Percentiles rank a stretch among this genome's conserved stretches.
These are phyloP conservation scores for Stagonosporopsis chrysanthemi DNA, from an alignment of 2,329 filamentous ascomycete genomes.

Conservation along the genomic window DNA sequence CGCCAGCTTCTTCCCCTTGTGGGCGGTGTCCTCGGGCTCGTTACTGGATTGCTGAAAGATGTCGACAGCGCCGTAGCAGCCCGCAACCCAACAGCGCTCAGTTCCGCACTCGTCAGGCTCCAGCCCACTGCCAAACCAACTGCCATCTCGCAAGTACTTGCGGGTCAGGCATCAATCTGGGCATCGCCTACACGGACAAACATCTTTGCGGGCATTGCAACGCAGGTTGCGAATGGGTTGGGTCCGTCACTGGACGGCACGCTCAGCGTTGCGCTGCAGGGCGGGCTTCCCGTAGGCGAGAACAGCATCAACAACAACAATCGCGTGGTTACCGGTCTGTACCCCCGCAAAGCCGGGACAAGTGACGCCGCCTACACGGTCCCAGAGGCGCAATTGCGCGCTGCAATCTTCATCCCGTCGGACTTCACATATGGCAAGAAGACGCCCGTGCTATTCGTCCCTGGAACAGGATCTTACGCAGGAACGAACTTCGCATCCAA, in stretches of 20 bases:
- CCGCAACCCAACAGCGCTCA: conserved; percentile 19
- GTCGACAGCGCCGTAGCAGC: conserved; percentile 26
- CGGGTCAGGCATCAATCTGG: conserved; percentile 25
- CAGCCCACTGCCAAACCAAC: conserved; percentile 27
- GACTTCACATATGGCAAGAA: conserved; percentile 56
- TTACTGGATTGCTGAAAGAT: conserved; percentile 20
- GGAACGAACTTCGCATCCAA: conserved; percentile 57
- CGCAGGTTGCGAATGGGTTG: conserved; percentile 31
- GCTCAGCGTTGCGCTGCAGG: conserved; percentile 21
- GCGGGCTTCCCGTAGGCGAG: conserved; percentile 27
- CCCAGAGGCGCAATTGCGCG: conserved; percentile 55
- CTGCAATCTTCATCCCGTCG: conserved; percentile 61
- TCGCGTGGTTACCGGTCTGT: conserved; percentile 38
- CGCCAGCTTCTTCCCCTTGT: conserved; percentile 24
- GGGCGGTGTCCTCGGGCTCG: conserved; percentile 13
- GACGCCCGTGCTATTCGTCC: conserved; percentile 60
- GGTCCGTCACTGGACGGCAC: conserved; percentile 27
- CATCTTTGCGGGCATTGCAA: conserved; percentile 29
- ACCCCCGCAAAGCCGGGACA: conserved; percentile 44
- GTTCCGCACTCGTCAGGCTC: conserved; percentile 24
- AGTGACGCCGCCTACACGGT: conserved; percentile 60
- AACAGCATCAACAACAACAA: conserved; percentile 38
- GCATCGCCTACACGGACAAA: conserved; percentile 25
- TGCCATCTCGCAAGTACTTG: conserved; percentile 21
- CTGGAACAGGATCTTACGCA: conserved; percentile 61